Conservation (phyloP, 345 rosid genomes). For the Lumnitzera littorea region DNA sequence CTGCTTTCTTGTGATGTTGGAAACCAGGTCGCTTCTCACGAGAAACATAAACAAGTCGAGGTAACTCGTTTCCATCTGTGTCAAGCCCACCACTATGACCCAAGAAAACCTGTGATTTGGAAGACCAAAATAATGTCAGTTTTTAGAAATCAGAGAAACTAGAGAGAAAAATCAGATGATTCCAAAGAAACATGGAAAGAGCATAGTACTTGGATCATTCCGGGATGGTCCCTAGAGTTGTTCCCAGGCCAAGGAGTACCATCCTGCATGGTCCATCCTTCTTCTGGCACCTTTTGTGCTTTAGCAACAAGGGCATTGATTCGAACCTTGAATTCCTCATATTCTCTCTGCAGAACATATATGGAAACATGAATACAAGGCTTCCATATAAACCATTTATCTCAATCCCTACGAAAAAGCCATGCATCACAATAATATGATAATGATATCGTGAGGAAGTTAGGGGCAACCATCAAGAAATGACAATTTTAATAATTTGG, state of each 20-base stretch:
- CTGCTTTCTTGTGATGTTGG: conserved; percentile 99
- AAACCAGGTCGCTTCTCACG: conserved; percentile 99
- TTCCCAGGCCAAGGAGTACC: conserved; percentile 99
- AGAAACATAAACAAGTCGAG: conserved; percentile 98
- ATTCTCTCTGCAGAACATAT: conserved; percentile 67
- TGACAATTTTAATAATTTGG: no score
- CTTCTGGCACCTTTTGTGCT: conserved; percentile 99
- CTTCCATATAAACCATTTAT: no score
- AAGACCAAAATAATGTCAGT: conserved; percentile 3
- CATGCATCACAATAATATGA: no score
- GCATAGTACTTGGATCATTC: conserved; percentile 79
- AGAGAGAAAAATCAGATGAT: not conserved
- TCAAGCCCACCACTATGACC: conserved; percentile 99
- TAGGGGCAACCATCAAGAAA: no score
- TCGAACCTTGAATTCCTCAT: conserved; percentile 97
- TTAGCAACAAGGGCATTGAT: conserved; percentile 98
- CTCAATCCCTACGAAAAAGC: no score
- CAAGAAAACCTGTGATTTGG: conserved; percentile 63
- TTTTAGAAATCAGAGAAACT: conserved; percentile 2
- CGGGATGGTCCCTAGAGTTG: conserved; percentile 98
- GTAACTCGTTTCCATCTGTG: conserved; percentile 97
- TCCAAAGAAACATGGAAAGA: conserved; percentile 6
- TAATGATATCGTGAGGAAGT: no score
- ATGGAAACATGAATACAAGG: not conserved
- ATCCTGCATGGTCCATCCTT: conserved; percentile 99